Conservation (phyloP, 345 rosid genomes). For the Aethionema arabicum region DNA sequence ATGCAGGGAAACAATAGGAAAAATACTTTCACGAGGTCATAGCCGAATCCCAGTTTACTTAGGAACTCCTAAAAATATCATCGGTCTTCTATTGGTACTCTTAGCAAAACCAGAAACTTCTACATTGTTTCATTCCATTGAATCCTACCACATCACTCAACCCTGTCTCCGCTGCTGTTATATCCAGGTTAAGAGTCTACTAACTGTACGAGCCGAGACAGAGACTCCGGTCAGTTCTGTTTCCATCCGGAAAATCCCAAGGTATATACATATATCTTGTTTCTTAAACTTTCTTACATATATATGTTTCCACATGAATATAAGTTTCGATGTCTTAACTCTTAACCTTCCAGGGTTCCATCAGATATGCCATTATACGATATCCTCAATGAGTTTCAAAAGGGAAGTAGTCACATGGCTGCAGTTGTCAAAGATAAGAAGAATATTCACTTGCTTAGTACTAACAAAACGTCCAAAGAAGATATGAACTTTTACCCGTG, state of each 20-base stretch:
- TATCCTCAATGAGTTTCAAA: conserved; percentile 83
- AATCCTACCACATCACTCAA: conserved; percentile 6
- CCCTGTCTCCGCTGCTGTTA: conserved; percentile 6
- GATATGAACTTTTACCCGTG: conserved; percentile 30
- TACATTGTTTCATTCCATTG: conserved; percentile 21
- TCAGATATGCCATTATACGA: conserved; percentile 83
- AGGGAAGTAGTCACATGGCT: conserved; percentile 92
- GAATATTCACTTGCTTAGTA: conserved; percentile 26
- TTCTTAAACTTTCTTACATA: not conserved
- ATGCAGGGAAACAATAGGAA: conserved; percentile 82
- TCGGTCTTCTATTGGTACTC: conserved; percentile 77
- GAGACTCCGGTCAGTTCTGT: conserved; percentile 80
- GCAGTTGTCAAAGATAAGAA: conserved; percentile 62
- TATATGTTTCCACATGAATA: conserved; percentile 14
- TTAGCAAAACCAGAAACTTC: conserved; percentile 12
- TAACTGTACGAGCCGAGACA: conserved; percentile 75
- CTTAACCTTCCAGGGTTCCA: conserved; percentile 61
- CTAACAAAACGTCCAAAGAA: conserved; percentile 41
- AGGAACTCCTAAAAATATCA: conserved; percentile 66
- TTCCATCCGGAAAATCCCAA: conserved; percentile 74
- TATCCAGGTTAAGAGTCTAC: conserved; percentile 70
- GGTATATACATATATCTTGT: conserved; percentile 48
- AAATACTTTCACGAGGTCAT: conserved; percentile 76
- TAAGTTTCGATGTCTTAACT: conserved; percentile 26
- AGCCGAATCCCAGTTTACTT: conserved; percentile 76